Percentiles rank a stretch among this genome's conserved stretches.
phyloP scores from a whole-genome alignment of 306 rosid genomes.

The Gynostemma pentaphyllum region DNA sequence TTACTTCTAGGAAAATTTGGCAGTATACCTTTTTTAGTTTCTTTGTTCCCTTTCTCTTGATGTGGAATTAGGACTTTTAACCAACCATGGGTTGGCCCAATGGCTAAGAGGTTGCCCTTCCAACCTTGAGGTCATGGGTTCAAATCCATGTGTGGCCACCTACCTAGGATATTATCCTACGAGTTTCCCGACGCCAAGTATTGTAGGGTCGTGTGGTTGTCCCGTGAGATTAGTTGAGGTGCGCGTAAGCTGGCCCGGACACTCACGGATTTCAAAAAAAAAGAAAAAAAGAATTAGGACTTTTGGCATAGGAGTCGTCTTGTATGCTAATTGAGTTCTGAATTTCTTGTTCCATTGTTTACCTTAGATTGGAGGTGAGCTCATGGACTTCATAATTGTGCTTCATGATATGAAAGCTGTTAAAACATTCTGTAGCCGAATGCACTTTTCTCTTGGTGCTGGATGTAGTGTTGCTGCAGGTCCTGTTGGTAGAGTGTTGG shows the following conservation, averaged over 20 bases:
- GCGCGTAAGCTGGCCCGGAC: no score
- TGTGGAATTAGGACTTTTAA: neutral
- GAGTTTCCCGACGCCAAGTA: no score
- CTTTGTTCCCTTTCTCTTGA: neutral
- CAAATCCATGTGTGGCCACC: no score
- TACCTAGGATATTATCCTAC: no score
- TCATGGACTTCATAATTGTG: constrained; percentile 77
- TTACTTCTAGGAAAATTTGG: neutral
- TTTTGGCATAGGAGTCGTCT: neutral
- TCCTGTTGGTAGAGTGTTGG: constrained; percentile 80
- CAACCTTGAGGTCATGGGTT: no score
- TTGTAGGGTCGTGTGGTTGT: no score
- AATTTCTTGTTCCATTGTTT: neutral
- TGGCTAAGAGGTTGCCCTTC: no score
- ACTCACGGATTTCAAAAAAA: no score
- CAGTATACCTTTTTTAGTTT: neutral
- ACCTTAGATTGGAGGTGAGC: constrained; percentile 84
- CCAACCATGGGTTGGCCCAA: no score
- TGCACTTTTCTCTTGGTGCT: constrained; percentile 95
- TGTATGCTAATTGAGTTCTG: neutral
- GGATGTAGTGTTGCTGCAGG: constrained; percentile 99
- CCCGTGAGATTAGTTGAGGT: no score
- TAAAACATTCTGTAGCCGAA: constrained; percentile 87
- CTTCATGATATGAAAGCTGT: constrained; percentile 81
- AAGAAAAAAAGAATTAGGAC: no score